Conservation (phyloP, 129 eudicot genomes). For the Chrysanthemum makinoi region DNA sequence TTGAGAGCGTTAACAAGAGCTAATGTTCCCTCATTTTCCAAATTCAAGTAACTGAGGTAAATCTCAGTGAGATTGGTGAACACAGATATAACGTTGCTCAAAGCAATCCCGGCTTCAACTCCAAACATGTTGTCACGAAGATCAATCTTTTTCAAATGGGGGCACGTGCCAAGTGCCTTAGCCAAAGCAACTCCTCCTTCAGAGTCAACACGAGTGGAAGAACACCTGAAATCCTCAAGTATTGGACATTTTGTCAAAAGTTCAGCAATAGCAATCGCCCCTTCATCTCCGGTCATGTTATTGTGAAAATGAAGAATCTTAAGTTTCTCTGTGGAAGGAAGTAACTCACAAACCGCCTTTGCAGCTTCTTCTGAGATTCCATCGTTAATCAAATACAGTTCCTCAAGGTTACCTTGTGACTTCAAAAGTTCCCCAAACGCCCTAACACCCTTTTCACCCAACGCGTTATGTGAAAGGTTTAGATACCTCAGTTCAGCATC, state of each 20-base stretch:
- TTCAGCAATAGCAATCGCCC: conserved; percentile 51
- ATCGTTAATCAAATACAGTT: conserved; percentile 53
- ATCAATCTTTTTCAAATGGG: conserved; percentile 49
- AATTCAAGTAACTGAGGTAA: conserved; percentile 53
- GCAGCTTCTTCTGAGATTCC: conserved; percentile 78
- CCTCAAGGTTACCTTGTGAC: conserved; percentile 58
- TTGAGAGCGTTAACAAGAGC: conserved; percentile 43
- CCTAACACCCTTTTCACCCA: conserved; percentile 66
- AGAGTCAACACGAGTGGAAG: conserved; percentile 52
- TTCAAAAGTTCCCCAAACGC: conserved; percentile 51
- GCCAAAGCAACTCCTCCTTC: conserved; percentile 63
- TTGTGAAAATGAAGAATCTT: conserved; percentile 58
- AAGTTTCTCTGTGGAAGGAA: conserved; percentile 54
- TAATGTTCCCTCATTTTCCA: conserved; percentile 48
- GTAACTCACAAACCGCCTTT: conserved; percentile 45
- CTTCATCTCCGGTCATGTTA: conserved; percentile 72
- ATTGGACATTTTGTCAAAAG: conserved; percentile 37
- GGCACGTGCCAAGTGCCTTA: conserved; percentile 46
- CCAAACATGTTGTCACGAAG: conserved; percentile 63
- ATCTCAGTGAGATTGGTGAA: conserved; percentile 45
- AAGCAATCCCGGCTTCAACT: conserved; percentile 52
- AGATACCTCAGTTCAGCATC: conserved; percentile 44
- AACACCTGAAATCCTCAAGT: conserved; percentile 61
- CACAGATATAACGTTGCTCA: conserved; percentile 37
- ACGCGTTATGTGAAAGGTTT: conserved; percentile 51